Base-by-base conservation (phyloP, 1,139 yeast genomes). In the Sugiyamaella xylanicola region DNA sequence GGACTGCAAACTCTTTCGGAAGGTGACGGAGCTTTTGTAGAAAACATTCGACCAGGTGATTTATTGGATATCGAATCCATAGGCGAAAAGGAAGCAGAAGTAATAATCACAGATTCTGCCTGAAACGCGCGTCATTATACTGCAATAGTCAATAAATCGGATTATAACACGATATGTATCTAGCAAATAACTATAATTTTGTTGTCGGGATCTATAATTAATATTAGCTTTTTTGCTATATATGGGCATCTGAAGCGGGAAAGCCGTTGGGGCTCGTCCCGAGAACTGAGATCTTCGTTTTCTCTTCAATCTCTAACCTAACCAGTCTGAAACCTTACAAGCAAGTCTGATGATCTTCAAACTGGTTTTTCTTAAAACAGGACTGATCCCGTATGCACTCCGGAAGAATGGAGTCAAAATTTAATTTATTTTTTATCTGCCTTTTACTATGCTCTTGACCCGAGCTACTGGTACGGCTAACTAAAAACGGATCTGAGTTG, bases 11-110 rank as follows among this genome's bases (percentile, higher is more conserved):
- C 27, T 17, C 21, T 51, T 2, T 8, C 25, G 4, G 52, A 47
- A 25, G 55, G 55, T 3, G 55, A 53, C 15, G 55, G 55, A 1
- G 55, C 45, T 3, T 47, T 53, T 21, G 32, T 53, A n/a, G 37
- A 39, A 15, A 45, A 39, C 7, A 17, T 48, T 20, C 22, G 25
- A 4, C 36, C 37, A n/a, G 44, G 51, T 11, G 52, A 53, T 7
- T 3, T 11, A 5, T 27, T 53, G 8, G 19, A 45, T 4, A 27
- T 53, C 2, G 51, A 47, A 17, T 40, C 52, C 9, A 15, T 53
- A 9, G 55, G 55, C 13, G 16, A 16, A 16, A 19, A 21, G 9
- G 52, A 47, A 20, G 55, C 52, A n/a, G 55, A 53, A 29, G 48
- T 53, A 3, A 20, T 53, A n/a, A 15, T 53, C 7, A 22, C 35